Percentiles rank a stretch among this genome's conserved stretches.
Conservation (phyloP, 2,329 filamentous ascomycete species). For the Nigrograna mackinnonii region DNA sequence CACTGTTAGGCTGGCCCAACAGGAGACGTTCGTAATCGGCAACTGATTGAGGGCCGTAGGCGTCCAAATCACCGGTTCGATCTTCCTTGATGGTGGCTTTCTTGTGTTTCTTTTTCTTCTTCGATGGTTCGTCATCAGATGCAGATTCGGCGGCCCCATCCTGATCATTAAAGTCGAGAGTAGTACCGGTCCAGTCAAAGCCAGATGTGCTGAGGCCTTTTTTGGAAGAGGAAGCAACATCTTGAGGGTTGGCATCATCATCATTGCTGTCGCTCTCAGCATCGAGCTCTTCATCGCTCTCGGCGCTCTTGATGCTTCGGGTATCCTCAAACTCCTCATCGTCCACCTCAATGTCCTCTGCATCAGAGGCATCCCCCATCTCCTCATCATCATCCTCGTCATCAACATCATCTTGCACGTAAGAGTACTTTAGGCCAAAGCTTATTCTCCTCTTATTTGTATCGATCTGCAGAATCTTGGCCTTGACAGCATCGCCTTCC, state of each 20-base stretch:
- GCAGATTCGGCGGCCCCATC: conserved; percentile 57
- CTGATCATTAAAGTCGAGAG: conserved; percentile 56
- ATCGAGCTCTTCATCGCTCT: conserved; percentile 22
- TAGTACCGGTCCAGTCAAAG: conserved; percentile 85
- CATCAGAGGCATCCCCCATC: conserved; percentile 31
- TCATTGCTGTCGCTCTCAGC: conserved; percentile 41
- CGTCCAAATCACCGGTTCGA: conserved; percentile 88
- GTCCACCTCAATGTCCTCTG: conserved; percentile 40
- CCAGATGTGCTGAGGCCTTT: conserved; percentile 71
- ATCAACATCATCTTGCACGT: conserved; percentile 68
- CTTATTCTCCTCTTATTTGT: conserved; percentile 75
- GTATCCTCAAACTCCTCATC: conserved; percentile 48
- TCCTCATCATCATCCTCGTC: conserved; percentile 43
- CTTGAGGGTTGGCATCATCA: conserved; percentile 22
- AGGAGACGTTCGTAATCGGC: conserved; percentile 94
- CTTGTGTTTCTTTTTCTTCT: conserved; percentile 71
- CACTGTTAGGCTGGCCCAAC: conserved; percentile 90
- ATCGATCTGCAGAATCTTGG: conserved; percentile 81
- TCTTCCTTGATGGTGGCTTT: conserved; percentile 83
- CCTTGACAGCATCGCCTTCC: conserved; percentile 92
- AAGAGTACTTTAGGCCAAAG: conserved; percentile 90
- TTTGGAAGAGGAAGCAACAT: conserved; percentile 18
- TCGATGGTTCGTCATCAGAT: conserved; percentile 52
- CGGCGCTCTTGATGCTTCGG: conserved; percentile 45
- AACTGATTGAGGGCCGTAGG: conserved; percentile 82